Evolutionary conservation across 805 yeast genomes (phyloP), one percentile per base, ranked within the genome.

Genomic region (Metschnikowia orientalis): DNA sequence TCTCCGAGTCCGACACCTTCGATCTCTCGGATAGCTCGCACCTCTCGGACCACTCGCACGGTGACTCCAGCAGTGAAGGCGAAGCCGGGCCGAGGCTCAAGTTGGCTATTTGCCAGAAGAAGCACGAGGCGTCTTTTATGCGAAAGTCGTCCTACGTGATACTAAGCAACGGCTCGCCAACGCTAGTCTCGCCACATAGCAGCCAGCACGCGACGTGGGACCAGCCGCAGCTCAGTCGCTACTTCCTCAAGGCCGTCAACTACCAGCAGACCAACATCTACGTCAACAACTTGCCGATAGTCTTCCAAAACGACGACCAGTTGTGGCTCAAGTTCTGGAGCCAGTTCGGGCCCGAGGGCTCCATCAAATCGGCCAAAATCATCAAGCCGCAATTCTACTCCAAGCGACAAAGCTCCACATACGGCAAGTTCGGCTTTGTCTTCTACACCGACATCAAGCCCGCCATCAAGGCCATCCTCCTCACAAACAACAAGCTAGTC

Each of bases 231-330:
- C 21, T 18, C 17, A 12, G 11, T 21, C 34, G 19, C 8, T 34
- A 34, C 2, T 57, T 55, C 32, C 32, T 49, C 22, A 54, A 53
- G 36, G 33, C 39, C 22, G 41, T 50, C 19, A 61, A 63, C 39
- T 64, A 57, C 44, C 87, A 79, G 51, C 87, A 81, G 45, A 76
- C 87, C 4, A 84, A 84, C 54, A 64, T 84, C 27, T 84, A 83
- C 51, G 77, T 84, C 21, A 81, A 77, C 40, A 76, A 77, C 49
- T 57, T 84, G 23, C 81, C 84, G 5, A 44, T 66, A 8, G 42
- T 63, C 4, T 73, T 79, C 53, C 65, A 61, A 32, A 87, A 83
- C 53, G 63, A 70, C 13, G 78, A 73, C 42, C 54, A 47, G 17
- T 40, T 54, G 17, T 64, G 71, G 71, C 57, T 49, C 23, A 18